These are phyloP conservation scores for Flaveria sonorensis DNA, from an alignment of 129 eudicot species.

Conservation along the genomic window DNA sequence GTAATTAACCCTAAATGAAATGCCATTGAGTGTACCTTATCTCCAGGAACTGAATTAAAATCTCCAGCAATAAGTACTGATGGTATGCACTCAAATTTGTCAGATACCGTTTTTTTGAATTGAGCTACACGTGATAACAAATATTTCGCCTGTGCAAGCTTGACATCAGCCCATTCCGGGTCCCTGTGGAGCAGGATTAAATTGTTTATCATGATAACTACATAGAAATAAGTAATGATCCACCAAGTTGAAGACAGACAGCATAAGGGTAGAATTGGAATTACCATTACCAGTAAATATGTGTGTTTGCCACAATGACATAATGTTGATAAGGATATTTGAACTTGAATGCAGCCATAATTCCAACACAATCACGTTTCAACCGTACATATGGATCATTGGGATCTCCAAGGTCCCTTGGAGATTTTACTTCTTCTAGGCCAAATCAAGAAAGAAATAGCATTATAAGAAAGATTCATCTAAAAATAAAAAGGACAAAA, in stretches of 20 bases:
- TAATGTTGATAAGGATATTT: constrained; percentile 58
- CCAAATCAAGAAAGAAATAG: constrained; percentile 21
- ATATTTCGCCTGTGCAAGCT: constrained; percentile 85
- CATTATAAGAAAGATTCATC: neutral
- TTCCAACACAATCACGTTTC: constrained; percentile 93
- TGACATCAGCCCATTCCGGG: constrained; percentile 93
- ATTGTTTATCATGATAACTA: neutral
- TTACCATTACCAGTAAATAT: constrained; percentile 67
- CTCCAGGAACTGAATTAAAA: constrained; percentile 93
- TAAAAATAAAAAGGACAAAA: neutral
- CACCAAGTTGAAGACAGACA: constrained; percentile 1
- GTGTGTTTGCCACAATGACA: constrained; percentile 84
- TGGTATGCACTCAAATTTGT: constrained; percentile 65
- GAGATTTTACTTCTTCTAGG: constrained; percentile 34
- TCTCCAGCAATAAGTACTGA: constrained; percentile 83
- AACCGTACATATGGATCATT: constrained; percentile 83
- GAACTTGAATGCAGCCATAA: constrained; percentile 84
- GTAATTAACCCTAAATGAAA: neutral
- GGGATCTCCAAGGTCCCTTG: constrained; percentile 59
- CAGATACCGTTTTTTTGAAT: constrained; percentile 54
- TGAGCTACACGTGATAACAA: constrained; percentile 61
- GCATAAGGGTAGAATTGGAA: constrained; percentile 17
- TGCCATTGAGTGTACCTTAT: constrained; percentile 53
- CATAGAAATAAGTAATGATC: neutral
- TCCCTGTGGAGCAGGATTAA: constrained; percentile 54